Conservation (phyloP, 1,139 yeast species). For the Geotrichum candidum region DNA sequence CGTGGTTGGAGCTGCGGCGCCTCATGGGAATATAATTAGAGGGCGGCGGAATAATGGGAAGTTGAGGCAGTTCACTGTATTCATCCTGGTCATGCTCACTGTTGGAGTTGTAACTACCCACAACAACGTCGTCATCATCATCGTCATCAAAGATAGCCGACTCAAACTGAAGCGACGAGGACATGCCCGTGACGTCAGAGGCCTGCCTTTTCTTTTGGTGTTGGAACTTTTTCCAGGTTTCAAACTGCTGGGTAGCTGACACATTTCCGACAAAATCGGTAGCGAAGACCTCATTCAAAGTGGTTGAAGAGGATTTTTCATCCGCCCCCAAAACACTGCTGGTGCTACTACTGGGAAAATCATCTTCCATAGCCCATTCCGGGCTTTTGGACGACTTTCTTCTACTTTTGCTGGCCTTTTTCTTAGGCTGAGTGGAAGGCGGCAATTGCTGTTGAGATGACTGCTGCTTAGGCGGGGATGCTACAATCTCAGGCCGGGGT, state of each 20-base stretch:
- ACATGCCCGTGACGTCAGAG: neutral
- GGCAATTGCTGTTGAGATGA: neutral
- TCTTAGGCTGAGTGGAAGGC: neutral
- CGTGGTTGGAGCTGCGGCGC: constrained; percentile 13
- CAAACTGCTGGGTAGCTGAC: constrained; percentile 19
- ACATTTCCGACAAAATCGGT: neutral
- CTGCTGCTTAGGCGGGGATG: neutral
- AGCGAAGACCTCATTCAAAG: neutral
- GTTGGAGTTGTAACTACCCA: neutral
- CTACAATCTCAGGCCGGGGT: neutral
- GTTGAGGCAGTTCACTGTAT: neutral
- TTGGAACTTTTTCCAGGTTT: constrained; percentile 17
- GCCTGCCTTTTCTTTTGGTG: neutral
- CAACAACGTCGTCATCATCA: constrained; percentile 1
- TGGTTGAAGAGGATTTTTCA: neutral
- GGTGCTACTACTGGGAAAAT: neutral
- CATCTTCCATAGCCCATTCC: constrained; percentile 11
- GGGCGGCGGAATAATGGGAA: neutral
- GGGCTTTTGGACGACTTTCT: constrained; percentile 1
- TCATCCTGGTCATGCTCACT: neutral
- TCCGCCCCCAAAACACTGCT: neutral
- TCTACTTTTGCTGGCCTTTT: neutral
- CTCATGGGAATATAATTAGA: neutral
- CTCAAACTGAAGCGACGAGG: neutral
- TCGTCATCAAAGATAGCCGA: constrained; percentile 9